Evolutionary conservation across 345 rosid genomes (phyloP), one percentile per base, ranked within the genome.

Genomic region (Odontarrhena argentea): DNA sequence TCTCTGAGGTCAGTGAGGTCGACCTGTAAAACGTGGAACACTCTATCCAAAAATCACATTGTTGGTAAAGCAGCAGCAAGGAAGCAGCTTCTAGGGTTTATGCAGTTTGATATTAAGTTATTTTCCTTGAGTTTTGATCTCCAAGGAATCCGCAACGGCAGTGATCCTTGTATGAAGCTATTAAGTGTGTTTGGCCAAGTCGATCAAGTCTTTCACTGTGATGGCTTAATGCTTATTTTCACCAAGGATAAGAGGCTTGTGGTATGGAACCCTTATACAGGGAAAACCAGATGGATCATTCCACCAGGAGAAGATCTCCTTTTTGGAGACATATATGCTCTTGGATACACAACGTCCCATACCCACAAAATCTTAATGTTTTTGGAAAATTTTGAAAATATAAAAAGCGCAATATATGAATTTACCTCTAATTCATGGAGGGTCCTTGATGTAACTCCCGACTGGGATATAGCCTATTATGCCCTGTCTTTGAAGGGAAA

Each of bases 321-420:
- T n/a, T n/a, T 8, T 7, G 9, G 10, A 37, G 41, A 37, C 10
- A 8, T 7, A 3, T 37, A 37, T 37, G 22, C 24, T 52, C 57
- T 52, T 1, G 57, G 57, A n/a, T 52, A 52, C 37, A 15, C n/a
- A n/a, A n/a, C n/a, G n/a, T n/a, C n/a, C 24, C 28, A 26, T 55
- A 55, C 5, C 60, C 60, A 35, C 13, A 55, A 55, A 36, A 55
- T 55, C 60, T 55, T 55, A 28, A 35, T 26, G 60, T 0, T 55
- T 55, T 14, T 9, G 43, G 41, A 15, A 7, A 12, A 35, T 35
- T 34, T 32, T 34, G 7, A 0, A 25, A 3, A 28, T 54, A 14
- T n/a, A 5, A 41, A 15, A 9, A 54, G 3, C 28, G 28, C 35
- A 10, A 36, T 35, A 3, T 36, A 55, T 13, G 3, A 6, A 8